Evolutionary conservation across 2,329 filamentous ascomycete species (phyloP), one percentile per base, ranked within the genome.

Genomic region (Passalora sequoiae): DNA sequence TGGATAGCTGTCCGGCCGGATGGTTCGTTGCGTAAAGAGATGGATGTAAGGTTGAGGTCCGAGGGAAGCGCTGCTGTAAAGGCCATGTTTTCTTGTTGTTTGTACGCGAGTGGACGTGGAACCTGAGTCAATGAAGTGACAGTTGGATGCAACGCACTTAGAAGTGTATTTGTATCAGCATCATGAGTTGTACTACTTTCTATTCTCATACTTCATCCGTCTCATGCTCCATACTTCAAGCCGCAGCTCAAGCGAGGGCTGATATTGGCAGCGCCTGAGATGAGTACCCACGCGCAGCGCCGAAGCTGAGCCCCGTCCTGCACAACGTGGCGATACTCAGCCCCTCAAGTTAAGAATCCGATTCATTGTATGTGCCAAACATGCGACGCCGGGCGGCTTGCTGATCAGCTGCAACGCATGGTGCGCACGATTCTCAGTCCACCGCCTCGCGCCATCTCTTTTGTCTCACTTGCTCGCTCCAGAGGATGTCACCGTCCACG

Each of bases 221-320:
- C 31, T 41, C 30, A 28, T 28, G 41, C 29, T 41, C 25, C 38
- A 38, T 29, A 15, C 22, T 29, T 40, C 30, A 20, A 25, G 33
- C 38, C 38, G 38, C 44, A 41, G 44, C 25, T 21, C 7, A 35
- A 21, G 27, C 4, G 32, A 40, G 13, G 30, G 16, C 29, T 6
- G 12, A 19, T 25, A 27, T 25, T 25, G 38, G 16, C 24, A 13
- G 16, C 38, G 31, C 32, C 25, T 31, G 25, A 36, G 40, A n/a
- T n/a, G n/a, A n/a, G n/a, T n/a, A n/a, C n/a, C n/a, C n/a, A n/a
- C n/a, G n/a, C n/a, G n/a, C n/a, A n/a, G n/a, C n/a, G n/a, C n/a
- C n/a, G n/a, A n/a, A n/a, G n/a, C 44, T 43, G 29, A 32, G 40
- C 44, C 30, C 21, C 44, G 31, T 47, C 35, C 44, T 43, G n/a